Base-by-base conservation (phyloP, 331 rosid species). In the Rosa hybrid region DNA sequence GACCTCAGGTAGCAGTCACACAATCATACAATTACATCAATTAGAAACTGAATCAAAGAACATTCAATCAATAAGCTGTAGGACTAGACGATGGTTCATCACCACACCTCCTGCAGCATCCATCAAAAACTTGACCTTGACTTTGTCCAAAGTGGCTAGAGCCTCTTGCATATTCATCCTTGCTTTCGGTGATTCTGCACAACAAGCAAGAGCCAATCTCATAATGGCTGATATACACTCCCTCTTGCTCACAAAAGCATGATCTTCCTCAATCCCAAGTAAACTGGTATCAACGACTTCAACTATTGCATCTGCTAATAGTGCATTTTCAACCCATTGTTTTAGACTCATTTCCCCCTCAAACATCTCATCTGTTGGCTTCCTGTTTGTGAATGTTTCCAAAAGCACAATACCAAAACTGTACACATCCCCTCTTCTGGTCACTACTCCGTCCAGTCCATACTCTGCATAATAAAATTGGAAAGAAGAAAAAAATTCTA, bases 361-460 rank as follows among this genome's bases (percentile, higher is more conserved):
- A 78, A 89, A 83, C 76, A 85, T 85, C 2, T 80, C 82, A 68
- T 87, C 84, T 0, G 84, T 78, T 18, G 86, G 91, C 60, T 53
- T 85, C 79, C 27, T 87, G 27, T 78, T 76, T 82, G 88, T 87
- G 38, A 80, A 82, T 8, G 84, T 77, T 80, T 87, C 87, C 83
- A 85, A 1, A 0, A 63, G 0, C 4, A 34, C 0, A 5, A 65
- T 34, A 2, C 45, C 71, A 14, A 34, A 65, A 34, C 21, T 64
- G 0, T 64, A 14, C 21, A 64, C 70, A 34, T 64, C 45, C 21
- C 70, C 70, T 30, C 76, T 81, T 10, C 59, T 49, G 0, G 88
- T 83, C 3, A 25, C 68, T 0, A 23, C 4, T 4, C 68, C 68
- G 12, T 62, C 39, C 0, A 3, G 4, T 4, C 39, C 68, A 4